Evolutionary conservation across 2,329 filamentous ascomycete genomes (phyloP).

Genomic region (Sporothrix curviconia): DNA sequence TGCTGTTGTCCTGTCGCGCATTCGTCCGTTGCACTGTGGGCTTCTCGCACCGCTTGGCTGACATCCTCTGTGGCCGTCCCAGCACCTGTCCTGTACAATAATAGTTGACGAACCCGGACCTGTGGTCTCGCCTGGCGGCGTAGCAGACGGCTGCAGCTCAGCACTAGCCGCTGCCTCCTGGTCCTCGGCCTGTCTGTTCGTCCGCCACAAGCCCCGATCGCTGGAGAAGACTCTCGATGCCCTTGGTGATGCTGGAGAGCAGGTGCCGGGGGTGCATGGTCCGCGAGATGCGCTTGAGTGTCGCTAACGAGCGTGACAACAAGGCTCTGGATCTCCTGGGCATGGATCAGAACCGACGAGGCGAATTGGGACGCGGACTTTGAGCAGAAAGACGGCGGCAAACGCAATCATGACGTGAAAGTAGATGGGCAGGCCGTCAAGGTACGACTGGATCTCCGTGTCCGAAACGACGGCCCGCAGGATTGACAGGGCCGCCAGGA

Average conservation of each 20-base stretch:
- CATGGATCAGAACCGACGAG: conserved; percentile 17
- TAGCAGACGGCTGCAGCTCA: too few species aligned
- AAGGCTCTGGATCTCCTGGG: conserved; percentile 21
- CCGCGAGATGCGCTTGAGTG: conserved; percentile 10
- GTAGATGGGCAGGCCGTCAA: conserved; percentile 12
- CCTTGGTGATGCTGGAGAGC: conserved; percentile 9
- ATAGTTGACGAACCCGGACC: background rate
- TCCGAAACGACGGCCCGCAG: conserved; percentile 4
- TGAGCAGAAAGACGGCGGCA: conserved; percentile 20
- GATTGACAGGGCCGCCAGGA: conserved; percentile 12
- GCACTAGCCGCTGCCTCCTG: too few species aligned
- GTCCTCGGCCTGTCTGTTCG: too few species aligned
- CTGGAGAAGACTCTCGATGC: conserved; percentile 10
- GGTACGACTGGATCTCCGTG: conserved; percentile 7
- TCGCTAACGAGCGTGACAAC: conserved; percentile 6
- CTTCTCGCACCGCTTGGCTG: background rate
- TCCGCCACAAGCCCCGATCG: background rate
- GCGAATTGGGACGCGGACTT: conserved; percentile 20
- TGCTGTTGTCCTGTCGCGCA: background rate
- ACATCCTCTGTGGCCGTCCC: background rate
- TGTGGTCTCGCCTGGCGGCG: too few species aligned
- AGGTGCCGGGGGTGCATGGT: conserved; percentile 21
- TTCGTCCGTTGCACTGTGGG: background rate
- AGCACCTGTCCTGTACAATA: background rate
- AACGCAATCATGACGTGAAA: conserved; percentile 15